Evolutionary conservation across 305 asterid genomes (phyloP).

Genomic region (Ajuga reptans): DNA sequence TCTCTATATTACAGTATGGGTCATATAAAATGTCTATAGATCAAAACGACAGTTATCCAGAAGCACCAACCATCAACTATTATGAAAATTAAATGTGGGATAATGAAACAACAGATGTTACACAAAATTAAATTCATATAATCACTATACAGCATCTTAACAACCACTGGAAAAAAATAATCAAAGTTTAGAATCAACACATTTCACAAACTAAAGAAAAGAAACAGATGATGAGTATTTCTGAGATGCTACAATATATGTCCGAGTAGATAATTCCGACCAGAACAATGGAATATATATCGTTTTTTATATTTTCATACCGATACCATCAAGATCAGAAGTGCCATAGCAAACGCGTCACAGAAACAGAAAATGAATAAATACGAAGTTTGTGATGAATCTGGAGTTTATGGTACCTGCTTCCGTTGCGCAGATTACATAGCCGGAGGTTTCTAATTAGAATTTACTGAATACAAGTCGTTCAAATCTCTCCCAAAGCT

Average conservation of each 20-base stretch:
- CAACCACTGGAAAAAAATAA: no score
- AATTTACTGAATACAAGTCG: background rate
- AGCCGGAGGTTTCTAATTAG: background rate
- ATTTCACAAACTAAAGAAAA: background rate
- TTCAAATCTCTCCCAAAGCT: conserved; percentile 53
- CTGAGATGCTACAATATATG: background rate
- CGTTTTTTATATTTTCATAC: background rate
- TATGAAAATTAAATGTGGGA: no score
- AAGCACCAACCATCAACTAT: no score
- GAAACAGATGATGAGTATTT: background rate
- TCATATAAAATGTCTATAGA: no score
- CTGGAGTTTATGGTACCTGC: conserved; percentile 4
- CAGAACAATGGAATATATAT: background rate
- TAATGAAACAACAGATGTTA: no score
- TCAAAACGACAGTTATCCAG: no score
- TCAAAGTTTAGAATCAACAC: background rate
- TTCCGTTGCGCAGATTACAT: background rate
- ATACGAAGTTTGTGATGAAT: background rate
- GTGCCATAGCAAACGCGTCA: background rate
- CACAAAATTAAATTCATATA: no score
- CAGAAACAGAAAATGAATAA: background rate
- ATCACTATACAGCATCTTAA: no score
- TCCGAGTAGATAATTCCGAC: background rate
- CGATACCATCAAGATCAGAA: background rate
- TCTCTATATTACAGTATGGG: no score